Evolutionary conservation across 176 grass and related monocot genomes (phyloP).

Genomic region (Triticum turgidum): DNA sequence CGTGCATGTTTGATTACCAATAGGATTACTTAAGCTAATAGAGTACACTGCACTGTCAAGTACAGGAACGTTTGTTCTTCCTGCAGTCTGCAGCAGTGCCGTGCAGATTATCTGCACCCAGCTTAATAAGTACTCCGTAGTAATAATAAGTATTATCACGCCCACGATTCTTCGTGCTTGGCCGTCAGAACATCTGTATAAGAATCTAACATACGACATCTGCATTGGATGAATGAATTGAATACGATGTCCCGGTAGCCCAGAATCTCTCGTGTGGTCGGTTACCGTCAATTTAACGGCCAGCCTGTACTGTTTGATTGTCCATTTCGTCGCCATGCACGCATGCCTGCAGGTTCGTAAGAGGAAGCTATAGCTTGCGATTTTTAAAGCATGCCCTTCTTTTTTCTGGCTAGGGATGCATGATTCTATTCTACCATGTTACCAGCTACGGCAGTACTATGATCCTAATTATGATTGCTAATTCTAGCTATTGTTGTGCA

Average conservation of each 20-base stretch:
- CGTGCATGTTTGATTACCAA: conserved; percentile 24
- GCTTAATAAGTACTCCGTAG: too few species aligned
- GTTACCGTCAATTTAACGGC: not conserved
- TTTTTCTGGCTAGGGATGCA: not conserved
- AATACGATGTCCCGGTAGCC: not conserved
- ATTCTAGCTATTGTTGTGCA: not conserved
- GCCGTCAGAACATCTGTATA: not conserved
- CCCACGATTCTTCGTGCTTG: not conserved
- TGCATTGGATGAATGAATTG: too few species aligned
- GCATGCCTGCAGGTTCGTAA: not conserved
- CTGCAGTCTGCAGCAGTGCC: not conserved
- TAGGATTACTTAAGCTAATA: conserved; percentile 26
- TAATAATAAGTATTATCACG: not conserved
- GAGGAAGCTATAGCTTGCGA: not conserved
- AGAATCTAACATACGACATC: not conserved
- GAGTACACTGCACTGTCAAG: not conserved
- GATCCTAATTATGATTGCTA: too few species aligned
- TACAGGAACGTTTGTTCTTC: not conserved
- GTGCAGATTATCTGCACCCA: too few species aligned
- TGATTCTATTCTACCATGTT: not conserved
- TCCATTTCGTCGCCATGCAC: conserved; percentile 6
- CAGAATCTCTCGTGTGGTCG: conserved; percentile 11
- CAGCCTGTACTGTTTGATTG: not conserved
- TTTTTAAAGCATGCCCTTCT: not conserved
- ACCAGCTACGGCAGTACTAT: too few species aligned